A percentile compares a stretch with the other conserved stretches of the same genome.
These are phyloP conservation scores for Albizia julibrissin DNA, from an alignment of 306 rosid species.

Conservation along the genomic window DNA sequence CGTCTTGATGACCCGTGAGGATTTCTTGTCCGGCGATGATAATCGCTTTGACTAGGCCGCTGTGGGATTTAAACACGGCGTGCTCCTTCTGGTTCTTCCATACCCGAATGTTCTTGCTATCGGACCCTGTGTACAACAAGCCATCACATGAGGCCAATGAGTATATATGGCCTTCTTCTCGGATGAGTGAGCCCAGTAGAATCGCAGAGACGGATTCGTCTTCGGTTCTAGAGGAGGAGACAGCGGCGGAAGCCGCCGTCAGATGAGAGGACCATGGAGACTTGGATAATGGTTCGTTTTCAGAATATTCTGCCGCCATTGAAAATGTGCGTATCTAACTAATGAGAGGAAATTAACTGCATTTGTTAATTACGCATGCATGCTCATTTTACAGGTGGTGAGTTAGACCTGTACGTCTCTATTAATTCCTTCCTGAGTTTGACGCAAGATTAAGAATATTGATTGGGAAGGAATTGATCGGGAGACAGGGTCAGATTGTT, in stretches of 20 bases:
- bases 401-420: constrained; percentile 34
- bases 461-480: neutral
- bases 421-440: constrained; percentile 17
- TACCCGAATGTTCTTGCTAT: constrained; percentile 86
- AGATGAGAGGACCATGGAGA: constrained; percentile 91
- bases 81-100: constrained; percentile 85
- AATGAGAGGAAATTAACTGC: neutral
- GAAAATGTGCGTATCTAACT: neutral
- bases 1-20: constrained; percentile 90
- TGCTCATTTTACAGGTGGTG: neutral
- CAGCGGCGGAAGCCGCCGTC: neutral
- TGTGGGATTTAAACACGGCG: constrained; percentile 67
- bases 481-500: neutral
- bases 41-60: constrained; percentile 83
- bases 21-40: constrained; percentile 55
- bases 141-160: constrained; percentile 77
- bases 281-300: constrained; percentile 35
- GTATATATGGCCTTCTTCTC: constrained; percentile 91
- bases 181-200: constrained; percentile 74
- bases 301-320: constrained; percentile 24
- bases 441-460: neutral
- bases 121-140: constrained; percentile 80
- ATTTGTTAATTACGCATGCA: neutral
- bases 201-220: constrained; percentile 29
- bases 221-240: constrained; percentile 1